A percentile compares a stretch with the other conserved stretches of the same genome.
Conservation (phyloP, 768 basidiomycete species). For the Leccinum obscurum region DNA sequence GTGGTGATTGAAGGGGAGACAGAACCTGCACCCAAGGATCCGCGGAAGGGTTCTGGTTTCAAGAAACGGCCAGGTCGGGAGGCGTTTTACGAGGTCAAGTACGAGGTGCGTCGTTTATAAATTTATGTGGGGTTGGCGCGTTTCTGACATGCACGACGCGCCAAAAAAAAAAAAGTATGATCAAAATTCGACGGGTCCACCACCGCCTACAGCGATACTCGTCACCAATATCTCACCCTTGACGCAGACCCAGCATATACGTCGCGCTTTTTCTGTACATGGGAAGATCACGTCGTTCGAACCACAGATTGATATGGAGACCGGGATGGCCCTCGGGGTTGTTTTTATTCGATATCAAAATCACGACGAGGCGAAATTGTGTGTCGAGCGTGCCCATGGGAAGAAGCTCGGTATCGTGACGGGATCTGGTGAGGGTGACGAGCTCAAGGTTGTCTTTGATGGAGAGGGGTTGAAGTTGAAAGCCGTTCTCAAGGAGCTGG, state of each 20-base stretch:
- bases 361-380: conserved; percentile 67
- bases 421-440: conserved; percentile 48
- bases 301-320: conserved; percentile 73
- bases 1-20: conserved; percentile 48
- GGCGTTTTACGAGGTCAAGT: conserved; percentile 48
- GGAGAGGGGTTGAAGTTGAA: conserved; percentile 64
- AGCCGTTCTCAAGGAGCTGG: conserved; percentile 66
- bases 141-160: conserved; percentile 5
- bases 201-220: conserved; percentile 74
- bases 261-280: conserved; percentile 60
- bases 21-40: conserved; percentile 50
- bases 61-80: conserved; percentile 34
- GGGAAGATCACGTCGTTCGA: conserved; percentile 70
- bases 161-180: conserved; percentile 58
- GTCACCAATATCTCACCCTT: conserved; percentile 71
- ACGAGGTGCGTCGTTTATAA: conserved; percentile 48
- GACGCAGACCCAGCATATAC: conserved; percentile 63
- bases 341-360: conserved; percentile 67
- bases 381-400: conserved; percentile 67
- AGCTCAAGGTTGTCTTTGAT: conserved; percentile 79
- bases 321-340: conserved; percentile 83
- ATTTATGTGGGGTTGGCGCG: neutral
- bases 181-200: conserved; percentile 63
- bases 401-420: conserved; percentile 52
- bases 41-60: conserved; percentile 46